Conservation (phyloP, 495 filamentous ascomycete species). For the Penicillium mononematosum region DNA sequence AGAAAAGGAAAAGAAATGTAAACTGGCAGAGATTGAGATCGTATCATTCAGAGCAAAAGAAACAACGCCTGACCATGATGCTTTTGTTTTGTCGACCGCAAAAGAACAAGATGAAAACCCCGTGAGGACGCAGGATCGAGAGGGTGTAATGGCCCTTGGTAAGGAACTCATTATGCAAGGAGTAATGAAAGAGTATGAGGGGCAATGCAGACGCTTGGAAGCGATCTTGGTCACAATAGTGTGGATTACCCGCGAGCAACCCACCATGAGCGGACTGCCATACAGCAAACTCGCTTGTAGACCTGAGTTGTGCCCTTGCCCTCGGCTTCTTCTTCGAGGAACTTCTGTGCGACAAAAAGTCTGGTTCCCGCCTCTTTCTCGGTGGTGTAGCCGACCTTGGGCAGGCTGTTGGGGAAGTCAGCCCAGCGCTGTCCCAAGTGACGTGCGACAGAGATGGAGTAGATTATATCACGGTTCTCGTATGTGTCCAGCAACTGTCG, state of each 20-base stretch:
- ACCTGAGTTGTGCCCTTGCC: slow-evolving; percentile 77
- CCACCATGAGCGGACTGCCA: slow-evolving; percentile 62
- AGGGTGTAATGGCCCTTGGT: neutral
- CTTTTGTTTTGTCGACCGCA: slow-evolving; percentile 22
- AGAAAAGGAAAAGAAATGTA: slow-evolving; percentile 3
- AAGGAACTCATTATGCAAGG: slow-evolving; percentile 12
- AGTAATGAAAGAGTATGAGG: slow-evolving; percentile 14
- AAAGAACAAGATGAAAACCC: slow-evolving; percentile 12
- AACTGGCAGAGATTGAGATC: slow-evolving; percentile 10
- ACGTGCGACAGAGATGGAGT: slow-evolving; percentile 79
- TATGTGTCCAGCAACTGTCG: slow-evolving; percentile 69
- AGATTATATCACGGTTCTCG: slow-evolving; percentile 90
- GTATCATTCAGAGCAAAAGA: slow-evolving; percentile 9
- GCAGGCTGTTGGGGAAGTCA: slow-evolving; percentile 60
- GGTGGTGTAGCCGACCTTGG: slow-evolving; percentile 58
- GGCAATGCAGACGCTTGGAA: slow-evolving; percentile 1
- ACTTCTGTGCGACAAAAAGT: slow-evolving; percentile 75
- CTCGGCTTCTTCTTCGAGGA: slow-evolving; percentile 71
- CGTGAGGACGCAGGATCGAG: slow-evolving; percentile 12
- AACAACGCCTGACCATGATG: slow-evolving; percentile 34
- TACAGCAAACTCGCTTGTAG: slow-evolving; percentile 71
- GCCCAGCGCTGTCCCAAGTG: slow-evolving; percentile 67
- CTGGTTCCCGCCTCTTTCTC: slow-evolving; percentile 70
- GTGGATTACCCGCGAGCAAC: slow-evolving; percentile 41
- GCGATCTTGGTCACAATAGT: neutral